A percentile compares a stretch with the other conserved stretches of the same genome.
Conservation (phyloP, 1,284 basidiomycete genomes). For the Sporisorium sorghi region DNA sequence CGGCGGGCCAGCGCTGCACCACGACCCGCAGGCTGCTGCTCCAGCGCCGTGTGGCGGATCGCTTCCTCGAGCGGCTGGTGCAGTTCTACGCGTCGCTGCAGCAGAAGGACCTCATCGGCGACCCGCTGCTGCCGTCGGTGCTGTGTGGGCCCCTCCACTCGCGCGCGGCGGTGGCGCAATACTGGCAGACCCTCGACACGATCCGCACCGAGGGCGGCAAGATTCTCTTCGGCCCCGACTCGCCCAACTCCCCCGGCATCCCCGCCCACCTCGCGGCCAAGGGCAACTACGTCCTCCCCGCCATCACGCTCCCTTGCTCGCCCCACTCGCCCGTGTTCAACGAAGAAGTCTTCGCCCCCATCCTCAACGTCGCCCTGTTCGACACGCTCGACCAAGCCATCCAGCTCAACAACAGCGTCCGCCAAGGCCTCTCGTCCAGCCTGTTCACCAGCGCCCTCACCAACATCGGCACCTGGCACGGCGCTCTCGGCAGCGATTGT, state of each 20-base stretch:
- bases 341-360: constrained; percentile 86
- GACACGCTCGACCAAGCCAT: constrained; percentile 91
- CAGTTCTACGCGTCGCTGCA: constrained; percentile 77
- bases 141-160: constrained; percentile 90
- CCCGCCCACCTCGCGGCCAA: constrained; percentile 14
- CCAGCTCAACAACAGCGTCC: constrained; percentile 89
- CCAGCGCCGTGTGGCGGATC: constrained; percentile 80
- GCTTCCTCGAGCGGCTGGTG: constrained; percentile 81
- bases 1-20: constrained; percentile 93
- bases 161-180: constrained; percentile 77
- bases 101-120: constrained; percentile 75
- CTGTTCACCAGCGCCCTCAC: constrained; percentile 78
- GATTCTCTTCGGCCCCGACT: constrained; percentile 78
- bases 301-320: constrained; percentile 79
- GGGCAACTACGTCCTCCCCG: constrained; percentile 89
- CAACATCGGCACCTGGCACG: constrained; percentile 57
- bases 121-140: constrained; percentile 80
- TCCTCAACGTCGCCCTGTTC: constrained; percentile 87
- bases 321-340: constrained; percentile 77
- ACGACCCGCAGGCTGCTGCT: constrained; percentile 89
- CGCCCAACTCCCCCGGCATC: constrained; percentile 70
- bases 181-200: constrained; percentile 76
- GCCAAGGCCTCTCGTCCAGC: constrained; percentile 87
- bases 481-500: constrained; percentile 52
- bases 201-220: constrained; percentile 79